Conservation (phyloP, 495 filamentous ascomycete genomes). For the Gamarada debralockiae region DNA sequence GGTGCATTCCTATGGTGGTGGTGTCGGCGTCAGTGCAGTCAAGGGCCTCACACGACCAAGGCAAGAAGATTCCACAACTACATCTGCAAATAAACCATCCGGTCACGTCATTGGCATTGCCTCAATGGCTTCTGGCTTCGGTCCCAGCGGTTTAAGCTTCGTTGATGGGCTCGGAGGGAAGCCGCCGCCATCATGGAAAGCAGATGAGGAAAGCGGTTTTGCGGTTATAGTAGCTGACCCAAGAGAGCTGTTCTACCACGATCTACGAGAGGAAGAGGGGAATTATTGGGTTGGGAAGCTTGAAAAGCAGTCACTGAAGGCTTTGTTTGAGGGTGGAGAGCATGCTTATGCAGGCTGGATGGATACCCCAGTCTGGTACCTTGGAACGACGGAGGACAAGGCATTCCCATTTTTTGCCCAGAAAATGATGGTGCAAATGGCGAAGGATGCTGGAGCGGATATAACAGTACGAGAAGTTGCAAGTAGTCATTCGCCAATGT, state of each 20-base stretch:
- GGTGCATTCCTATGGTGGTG: constrained; percentile 37
- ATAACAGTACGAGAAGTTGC: constrained; percentile 25
- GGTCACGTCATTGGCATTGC: constrained; percentile 30
- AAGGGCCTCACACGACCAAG: constrained; percentile 27
- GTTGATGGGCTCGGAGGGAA: constrained; percentile 26
- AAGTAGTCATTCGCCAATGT: constrained; percentile 29
- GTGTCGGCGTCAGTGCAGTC: constrained; percentile 45
- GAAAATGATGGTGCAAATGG: constrained; percentile 19
- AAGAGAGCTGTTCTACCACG: constrained; percentile 31
- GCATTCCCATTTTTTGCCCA: constrained; percentile 25
- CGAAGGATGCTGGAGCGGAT: constrained; percentile 24
- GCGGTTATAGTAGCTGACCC: constrained; percentile 22
- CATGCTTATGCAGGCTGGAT: constrained; percentile 30
- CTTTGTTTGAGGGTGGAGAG: constrained; percentile 26
- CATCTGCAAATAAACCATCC: background rate
- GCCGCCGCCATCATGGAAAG: constrained; percentile 27
- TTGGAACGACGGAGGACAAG: constrained; percentile 25
- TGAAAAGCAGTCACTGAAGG: constrained; percentile 21
- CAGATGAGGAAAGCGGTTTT: constrained; percentile 23
- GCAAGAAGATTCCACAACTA: background rate
- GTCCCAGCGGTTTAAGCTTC: constrained; percentile 24
- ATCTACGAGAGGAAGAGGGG: constrained; percentile 30
- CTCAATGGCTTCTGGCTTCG: constrained; percentile 30
- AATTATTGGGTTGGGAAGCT: constrained; percentile 28
- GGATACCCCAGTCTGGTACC: constrained; percentile 28